Conservation (phyloP, 1,284 basidiomycete genomes). For the Lentinula novae-zelandiae region DNA sequence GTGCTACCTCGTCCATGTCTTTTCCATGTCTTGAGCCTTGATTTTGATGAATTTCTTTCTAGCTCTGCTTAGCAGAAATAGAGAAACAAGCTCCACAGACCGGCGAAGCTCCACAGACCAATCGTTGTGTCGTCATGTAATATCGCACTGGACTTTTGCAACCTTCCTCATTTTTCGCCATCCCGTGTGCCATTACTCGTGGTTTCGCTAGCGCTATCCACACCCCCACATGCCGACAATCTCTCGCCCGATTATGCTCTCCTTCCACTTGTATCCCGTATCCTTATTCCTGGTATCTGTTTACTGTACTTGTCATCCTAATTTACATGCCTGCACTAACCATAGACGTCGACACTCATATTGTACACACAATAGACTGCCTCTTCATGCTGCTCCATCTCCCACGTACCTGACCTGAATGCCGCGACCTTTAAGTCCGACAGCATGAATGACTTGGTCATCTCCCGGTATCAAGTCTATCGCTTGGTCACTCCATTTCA, state of each 20-base stretch:
- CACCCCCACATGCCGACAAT: background rate
- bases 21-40: no score
- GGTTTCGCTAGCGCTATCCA: background rate
- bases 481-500: constrained; percentile 81
- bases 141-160: constrained; percentile 9
- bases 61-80: constrained; percentile 78
- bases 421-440: constrained; percentile 62
- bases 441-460: constrained; percentile 60
- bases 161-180: background rate
- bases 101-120: constrained; percentile 46
- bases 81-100: constrained; percentile 65
- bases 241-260: background rate
- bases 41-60: background rate
- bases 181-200: background rate
- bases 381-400: constrained; percentile 60
- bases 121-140: constrained; percentile 70
- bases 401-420: constrained; percentile 70
- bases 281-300: constrained; percentile 2
- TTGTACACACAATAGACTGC: background rate
- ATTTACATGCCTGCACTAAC: constrained; percentile 1
- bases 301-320: constrained; percentile 12
- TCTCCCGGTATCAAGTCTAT: constrained; percentile 86
- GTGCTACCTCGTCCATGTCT: background rate
- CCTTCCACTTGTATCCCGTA: constrained; percentile 3
- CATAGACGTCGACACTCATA: background rate